Conservation (phyloP, 2,329 filamentous ascomycete genomes). For the Seiridium unicorne region DNA sequence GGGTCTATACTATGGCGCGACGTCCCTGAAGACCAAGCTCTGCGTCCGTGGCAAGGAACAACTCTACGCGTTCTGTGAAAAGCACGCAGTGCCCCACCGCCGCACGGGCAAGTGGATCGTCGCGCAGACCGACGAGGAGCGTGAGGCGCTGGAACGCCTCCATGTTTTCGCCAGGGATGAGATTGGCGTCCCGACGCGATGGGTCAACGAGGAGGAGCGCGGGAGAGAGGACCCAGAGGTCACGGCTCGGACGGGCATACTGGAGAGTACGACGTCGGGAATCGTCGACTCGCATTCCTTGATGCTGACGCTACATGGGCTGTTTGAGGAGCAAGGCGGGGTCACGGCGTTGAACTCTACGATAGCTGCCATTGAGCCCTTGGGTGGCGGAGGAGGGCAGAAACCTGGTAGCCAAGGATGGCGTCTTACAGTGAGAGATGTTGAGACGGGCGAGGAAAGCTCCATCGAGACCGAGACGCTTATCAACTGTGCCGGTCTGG, state of each 20-base stretch:
- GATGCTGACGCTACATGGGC: constrained; percentile 77
- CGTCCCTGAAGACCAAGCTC: constrained; percentile 76
- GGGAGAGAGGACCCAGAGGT: constrained; percentile 70
- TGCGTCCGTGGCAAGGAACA: constrained; percentile 76
- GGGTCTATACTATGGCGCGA: constrained; percentile 81
- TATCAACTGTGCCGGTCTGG: constrained; percentile 83
- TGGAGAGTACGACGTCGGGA: constrained; percentile 84
- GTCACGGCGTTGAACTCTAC: constrained; percentile 67
- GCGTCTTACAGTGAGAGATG: constrained; percentile 57
- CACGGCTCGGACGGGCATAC: constrained; percentile 65
- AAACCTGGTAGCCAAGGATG: constrained; percentile 61
- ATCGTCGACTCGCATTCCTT: constrained; percentile 86
- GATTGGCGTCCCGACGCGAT: constrained; percentile 66
- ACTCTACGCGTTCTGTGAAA: constrained; percentile 75
- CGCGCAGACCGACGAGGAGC: constrained; percentile 74
- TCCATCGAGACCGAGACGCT: constrained; percentile 73
- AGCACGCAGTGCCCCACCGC: constrained; percentile 65
- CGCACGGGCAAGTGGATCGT: constrained; percentile 94
- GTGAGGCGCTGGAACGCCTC: constrained; percentile 56
- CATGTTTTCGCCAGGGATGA: constrained; percentile 39
- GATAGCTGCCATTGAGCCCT: constrained; percentile 59
- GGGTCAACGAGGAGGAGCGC: constrained; percentile 65
- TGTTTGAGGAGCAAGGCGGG: constrained; percentile 75
- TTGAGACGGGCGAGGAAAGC: constrained; percentile 42
- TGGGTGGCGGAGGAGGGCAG: constrained; percentile 26